These are phyloP conservation scores for Amanita phalloides DNA, from an alignment of 768 basidiomycete genomes.

Conservation along the genomic window DNA sequence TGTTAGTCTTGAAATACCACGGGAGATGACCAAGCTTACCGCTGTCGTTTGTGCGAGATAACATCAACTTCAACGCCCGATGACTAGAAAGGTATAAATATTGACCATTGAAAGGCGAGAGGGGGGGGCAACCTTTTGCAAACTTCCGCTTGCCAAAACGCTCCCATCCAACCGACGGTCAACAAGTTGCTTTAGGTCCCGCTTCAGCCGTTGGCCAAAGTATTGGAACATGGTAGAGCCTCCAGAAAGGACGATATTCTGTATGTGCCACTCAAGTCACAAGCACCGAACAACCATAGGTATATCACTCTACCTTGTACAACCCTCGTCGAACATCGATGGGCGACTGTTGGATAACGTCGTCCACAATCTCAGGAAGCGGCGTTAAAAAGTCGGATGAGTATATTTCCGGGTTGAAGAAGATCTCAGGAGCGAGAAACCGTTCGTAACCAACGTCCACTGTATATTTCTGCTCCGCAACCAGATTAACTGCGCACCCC, in stretches of 20 bases:
- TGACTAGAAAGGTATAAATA: constrained; percentile 41
- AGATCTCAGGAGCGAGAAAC: constrained; percentile 97
- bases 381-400: constrained; percentile 97
- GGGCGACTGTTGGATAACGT: constrained; percentile 90
- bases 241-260: constrained; percentile 97
- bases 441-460: constrained; percentile 97
- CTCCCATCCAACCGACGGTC: constrained; percentile 81
- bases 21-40: constrained; percentile 30
- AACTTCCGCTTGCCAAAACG: constrained; percentile 61
- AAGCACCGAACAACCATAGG: background rate
- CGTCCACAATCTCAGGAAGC: constrained; percentile 90
- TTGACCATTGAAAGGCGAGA: background rate
- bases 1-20: constrained; percentile 6
- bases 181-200: constrained; percentile 90
- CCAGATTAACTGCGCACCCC: background rate
- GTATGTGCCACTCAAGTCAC: background rate
- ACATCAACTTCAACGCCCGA: constrained; percentile 97
- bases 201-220: constrained; percentile 93
- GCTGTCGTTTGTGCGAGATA: constrained; percentile 95
- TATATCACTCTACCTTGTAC: constrained; percentile 59
- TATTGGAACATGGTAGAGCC: constrained; percentile 99
- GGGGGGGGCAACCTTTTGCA: constrained; percentile 45
- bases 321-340: constrained; percentile 95
- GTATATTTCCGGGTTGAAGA: constrained; percentile 99
- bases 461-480: constrained; percentile 65